Base-by-base conservation (phyloP, 2,329 filamentous ascomycete genomes). In the Colletotrichum sojae region DNA sequence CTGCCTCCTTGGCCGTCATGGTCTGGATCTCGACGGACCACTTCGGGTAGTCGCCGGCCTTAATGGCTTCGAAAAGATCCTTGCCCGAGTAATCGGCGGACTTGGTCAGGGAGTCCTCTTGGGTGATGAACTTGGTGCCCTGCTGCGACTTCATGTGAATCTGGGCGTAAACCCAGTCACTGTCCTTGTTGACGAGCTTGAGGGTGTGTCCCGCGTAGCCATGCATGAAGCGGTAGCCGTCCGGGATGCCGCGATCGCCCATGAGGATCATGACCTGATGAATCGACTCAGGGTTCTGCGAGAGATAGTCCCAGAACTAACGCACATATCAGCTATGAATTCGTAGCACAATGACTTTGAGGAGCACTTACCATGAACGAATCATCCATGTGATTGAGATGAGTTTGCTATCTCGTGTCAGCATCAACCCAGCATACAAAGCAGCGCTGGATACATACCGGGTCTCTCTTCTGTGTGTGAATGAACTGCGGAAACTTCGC, bases 1-100 rank as follows among this genome's bases (percentile, higher is more conserved):
- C 83, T 3, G 85, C 85, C 51, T 88, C 79, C 63, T 84, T 78
- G 0, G 86, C 84, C 6, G 82, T 79, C 81, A 90, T 88, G 46
- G 86, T 80, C 75, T 90, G 87, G 1, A 89, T 75, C 70, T 83
- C 85, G 8, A 87, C 75, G 6, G 83, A 85, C 87, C 87, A 89
- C 3, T 76, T 78, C 0, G 85, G 85, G 61, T 77, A 83, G 27
- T 86, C 77, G 6, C 83, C 81, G 4, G 72, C 71, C 39, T 81
- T 79, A 65, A 87, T 87, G 0, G 83, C 78, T 3, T 74, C 69
- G 45, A 75, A 79, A 0, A 79, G 70, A 8, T 79, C 77, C 5
- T 77, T 73, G 9, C 73, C 71, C 63, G 86, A 83, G 71, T 81
- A 83, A 70, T 90, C 88, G 0, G 88, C 88, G 46, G 89, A 84